phyloP scores from a whole-genome alignment of 2,329 filamentous ascomycete species.

The Tolypocladium nubicola region DNA sequence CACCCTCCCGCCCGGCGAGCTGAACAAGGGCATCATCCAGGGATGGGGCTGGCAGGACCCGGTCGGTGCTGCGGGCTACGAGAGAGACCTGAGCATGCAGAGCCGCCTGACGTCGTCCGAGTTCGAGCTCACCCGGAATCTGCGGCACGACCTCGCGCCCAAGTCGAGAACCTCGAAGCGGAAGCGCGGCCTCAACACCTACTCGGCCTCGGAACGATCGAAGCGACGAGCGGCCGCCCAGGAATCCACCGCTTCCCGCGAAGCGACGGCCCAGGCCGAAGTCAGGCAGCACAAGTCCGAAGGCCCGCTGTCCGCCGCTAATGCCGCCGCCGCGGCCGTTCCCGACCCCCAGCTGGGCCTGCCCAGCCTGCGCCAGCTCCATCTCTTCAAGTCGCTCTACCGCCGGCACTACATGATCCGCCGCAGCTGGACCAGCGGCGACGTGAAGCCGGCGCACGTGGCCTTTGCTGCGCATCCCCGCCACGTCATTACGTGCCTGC shows the following conservation, averaged over 20 bases:
- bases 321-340: slow-evolving; percentile 70
- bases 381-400: slow-evolving; percentile 94
- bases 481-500: slow-evolving; percentile 93
- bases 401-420: slow-evolving; percentile 86
- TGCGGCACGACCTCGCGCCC: slow-evolving; percentile 30
- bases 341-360: slow-evolving; percentile 74
- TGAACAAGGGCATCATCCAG: slow-evolving; percentile 75
- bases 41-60: slow-evolving; percentile 98
- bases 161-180: slow-evolving; percentile 43
- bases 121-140: slow-evolving; percentile 33
- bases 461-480: slow-evolving; percentile 94
- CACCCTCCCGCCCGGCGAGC: slow-evolving; percentile 65
- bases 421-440: slow-evolving; percentile 82
- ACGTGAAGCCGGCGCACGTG: slow-evolving; percentile 77
- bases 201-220: slow-evolving; percentile 35
- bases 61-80: slow-evolving; percentile 60
- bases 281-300: slow-evolving; percentile 51
- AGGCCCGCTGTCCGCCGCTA: slow-evolving; percentile 78
- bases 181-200: slow-evolving; percentile 39
- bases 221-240: slow-evolving; percentile 43
- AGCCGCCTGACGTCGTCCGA: slow-evolving; percentile 42
- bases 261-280: slow-evolving; percentile 28
- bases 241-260: slow-evolving; percentile 30
- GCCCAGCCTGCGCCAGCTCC: slow-evolving; percentile 67
- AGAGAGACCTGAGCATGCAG: slow-evolving; percentile 64